Evolutionary conservation across 352 stramenopile genomes (phyloP).

Genomic region (Globisporangium okanoganense): DNA sequence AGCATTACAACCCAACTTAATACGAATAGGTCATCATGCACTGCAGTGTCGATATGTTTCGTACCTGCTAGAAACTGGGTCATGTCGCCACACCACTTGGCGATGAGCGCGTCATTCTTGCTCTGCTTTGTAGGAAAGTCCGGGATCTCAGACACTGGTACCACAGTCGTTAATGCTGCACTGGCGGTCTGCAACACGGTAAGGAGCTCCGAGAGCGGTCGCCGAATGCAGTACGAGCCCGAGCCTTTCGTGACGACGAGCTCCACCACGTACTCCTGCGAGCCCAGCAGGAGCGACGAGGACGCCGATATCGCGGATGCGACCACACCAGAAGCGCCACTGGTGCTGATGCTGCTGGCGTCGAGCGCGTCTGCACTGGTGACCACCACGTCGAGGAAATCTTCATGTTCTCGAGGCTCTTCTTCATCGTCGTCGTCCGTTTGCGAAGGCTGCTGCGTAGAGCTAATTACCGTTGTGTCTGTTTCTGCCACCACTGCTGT

Average conservation of each 20-base stretch:
- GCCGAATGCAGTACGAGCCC: conserved; percentile 52
- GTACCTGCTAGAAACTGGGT: conserved; percentile 45
- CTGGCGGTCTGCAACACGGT: conserved; percentile 24
- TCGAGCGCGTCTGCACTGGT: conserved; percentile 49
- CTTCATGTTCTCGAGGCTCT: conserved; percentile 21
- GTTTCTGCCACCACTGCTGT: too few relatives aligned
- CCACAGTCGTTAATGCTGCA: not conserved
- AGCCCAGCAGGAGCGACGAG: conserved; percentile 20
- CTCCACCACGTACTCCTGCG: conserved; percentile 41
- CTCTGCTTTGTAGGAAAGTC: conserved; percentile 49
- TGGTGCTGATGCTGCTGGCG: not conserved
- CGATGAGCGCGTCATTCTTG: conserved; percentile 47
- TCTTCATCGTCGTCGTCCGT: conserved; percentile 7
- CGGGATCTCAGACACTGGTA: conserved; percentile 12
- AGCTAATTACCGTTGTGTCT: not conserved
- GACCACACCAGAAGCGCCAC: conserved; percentile 31
- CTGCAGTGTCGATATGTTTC: too few relatives aligned
- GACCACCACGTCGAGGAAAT: conserved; percentile 56
- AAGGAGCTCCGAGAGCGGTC: conserved; percentile 37
- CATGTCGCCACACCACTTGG: conserved; percentile 66
- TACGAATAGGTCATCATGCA: not conserved
- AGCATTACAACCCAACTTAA: not conserved
- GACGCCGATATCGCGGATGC: conserved; percentile 30
- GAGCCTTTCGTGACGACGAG: conserved; percentile 52
- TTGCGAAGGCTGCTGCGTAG: not conserved